phyloP scores from a whole-genome alignment of 306 rosid species.

The Styphnolobium japonicum region DNA sequence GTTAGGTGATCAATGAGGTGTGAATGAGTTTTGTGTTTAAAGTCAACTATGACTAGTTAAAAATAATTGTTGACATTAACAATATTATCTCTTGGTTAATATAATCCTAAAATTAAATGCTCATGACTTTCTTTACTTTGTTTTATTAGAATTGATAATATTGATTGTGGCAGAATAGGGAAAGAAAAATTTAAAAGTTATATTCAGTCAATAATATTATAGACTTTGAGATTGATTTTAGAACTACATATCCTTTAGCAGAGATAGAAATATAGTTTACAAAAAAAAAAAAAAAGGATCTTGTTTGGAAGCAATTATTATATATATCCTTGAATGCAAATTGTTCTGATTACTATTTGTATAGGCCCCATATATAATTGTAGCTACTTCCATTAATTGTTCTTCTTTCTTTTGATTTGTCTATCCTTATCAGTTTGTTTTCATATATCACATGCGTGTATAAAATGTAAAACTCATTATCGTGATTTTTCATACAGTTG shows the following conservation, averaged over 20 bases:
- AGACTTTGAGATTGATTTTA: background rate
- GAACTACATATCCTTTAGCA: background rate
- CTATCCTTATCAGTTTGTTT: constrained; percentile 27
- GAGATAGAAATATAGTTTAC: background rate
- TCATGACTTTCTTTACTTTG: constrained; percentile 16
- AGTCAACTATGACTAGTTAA: constrained; percentile 32
- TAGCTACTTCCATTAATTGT: constrained; percentile 24
- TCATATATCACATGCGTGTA: constrained; percentile 30
- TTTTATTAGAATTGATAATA: constrained; percentile 21
- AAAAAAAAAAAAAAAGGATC: background rate
- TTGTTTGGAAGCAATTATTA: constrained; percentile 6
- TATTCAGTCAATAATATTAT: background rate
- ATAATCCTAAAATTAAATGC: background rate
- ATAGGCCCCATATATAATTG: constrained; percentile 24
- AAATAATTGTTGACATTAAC: constrained; percentile 8
- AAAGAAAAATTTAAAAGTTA: background rate
- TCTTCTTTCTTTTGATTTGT: constrained; percentile 25
- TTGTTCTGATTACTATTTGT: constrained; percentile 17
- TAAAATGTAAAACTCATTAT: constrained; percentile 34
- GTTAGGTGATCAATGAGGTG: constrained; percentile 14
- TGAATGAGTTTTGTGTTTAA: background rate
- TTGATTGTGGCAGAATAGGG: constrained; percentile 1
- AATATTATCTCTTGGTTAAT: constrained; percentile 25
- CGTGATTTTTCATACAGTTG: constrained; percentile 34
- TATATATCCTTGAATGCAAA: background rate